Evolutionary conservation across 495 filamentous ascomycete genomes (phyloP), one percentile per base, ranked within the genome.

Genomic region (Penicillium coprophilum): DNA sequence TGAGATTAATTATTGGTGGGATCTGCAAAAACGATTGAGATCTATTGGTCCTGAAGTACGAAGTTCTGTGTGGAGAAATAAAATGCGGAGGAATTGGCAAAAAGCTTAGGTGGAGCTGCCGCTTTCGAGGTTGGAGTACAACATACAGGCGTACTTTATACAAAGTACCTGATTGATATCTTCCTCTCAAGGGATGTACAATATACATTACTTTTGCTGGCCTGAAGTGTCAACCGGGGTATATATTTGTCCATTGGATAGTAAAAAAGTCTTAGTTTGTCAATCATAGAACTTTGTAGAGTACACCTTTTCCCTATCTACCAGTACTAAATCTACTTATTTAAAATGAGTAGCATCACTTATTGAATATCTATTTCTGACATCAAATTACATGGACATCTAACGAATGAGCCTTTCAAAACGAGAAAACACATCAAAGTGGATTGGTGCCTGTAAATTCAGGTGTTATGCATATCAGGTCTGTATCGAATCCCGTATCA

Each of bases 401-500:
- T 38, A 38, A 36, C 2, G 32, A 9, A 17, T 38, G 15, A 17
- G 9, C 7, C 13, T 30, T 28, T 20, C 36, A 28, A 40, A 56
- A 12, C 2, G 27, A 13, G 10, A 19, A 31, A 27, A 1, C 15
- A 17, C 7, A 17, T 23, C 15, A 39, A 17, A 38, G 23, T 3
- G 10, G 1, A 40, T 43, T 59, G 10, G 36, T 44, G 56, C 58
- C 63, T 38, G 43, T 28, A 46, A 19, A 46, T 19, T 58, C 19
- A 72, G 71, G 69, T 65, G 64, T 68, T 36, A 0, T 66, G 66
- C 66, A 46, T 19, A 2, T 13, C 11, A 46, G 68, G 65, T 57
- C 20, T 17, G 3, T 58, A 0, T 41, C 24, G 28, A 4, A 30
- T 15, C 4, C 66, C 69, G 64, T 52, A 70, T 61, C 64, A 65